phyloP scores from a whole-genome alignment of 371 early-diverging fungal species.

The Mycotypha africana region DNA sequence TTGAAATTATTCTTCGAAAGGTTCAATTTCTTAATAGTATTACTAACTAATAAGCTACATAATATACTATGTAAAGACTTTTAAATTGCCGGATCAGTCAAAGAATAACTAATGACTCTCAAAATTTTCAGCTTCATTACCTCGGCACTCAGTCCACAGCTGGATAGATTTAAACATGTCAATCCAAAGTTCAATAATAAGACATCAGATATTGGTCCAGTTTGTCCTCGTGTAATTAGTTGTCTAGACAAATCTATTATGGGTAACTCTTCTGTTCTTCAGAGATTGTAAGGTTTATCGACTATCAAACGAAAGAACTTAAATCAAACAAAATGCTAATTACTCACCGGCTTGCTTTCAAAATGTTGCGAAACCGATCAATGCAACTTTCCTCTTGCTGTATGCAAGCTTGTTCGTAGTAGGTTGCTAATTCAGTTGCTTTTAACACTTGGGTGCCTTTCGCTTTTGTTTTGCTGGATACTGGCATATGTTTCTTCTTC shows the following conservation, averaged over 20 bases:
- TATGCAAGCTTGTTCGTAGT: slow-evolving; percentile 40
- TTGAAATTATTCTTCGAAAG: slow-evolving; percentile 31
- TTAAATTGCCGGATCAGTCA: not conserved
- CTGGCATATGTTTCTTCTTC: not conserved
- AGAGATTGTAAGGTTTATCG: no score
- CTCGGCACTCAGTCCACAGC: slow-evolving; percentile 31
- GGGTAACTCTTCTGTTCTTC: not conserved
- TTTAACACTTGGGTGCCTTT: not conserved
- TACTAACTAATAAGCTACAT: slow-evolving; percentile 33
- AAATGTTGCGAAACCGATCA: slow-evolving; percentile 21
- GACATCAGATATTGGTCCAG: slow-evolving; percentile 16
- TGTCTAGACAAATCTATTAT: slow-evolving; percentile 17
- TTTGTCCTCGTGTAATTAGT: slow-evolving; percentile 13
- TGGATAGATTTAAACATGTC: slow-evolving; percentile 20
- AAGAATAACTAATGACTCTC: not conserved
- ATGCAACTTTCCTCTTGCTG: slow-evolving; percentile 27
- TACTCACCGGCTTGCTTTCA: slow-evolving; percentile 24
- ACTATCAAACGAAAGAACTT: not conserved
- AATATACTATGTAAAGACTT: slow-evolving; percentile 35
- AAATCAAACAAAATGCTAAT: not conserved
- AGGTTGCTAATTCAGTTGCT: slow-evolving; percentile 16
- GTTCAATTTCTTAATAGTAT: slow-evolving; percentile 20
- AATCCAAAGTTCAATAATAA: slow-evolving; percentile 27
- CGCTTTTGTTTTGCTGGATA: slow-evolving; percentile 1
- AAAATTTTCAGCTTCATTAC: slow-evolving; percentile 9